Percentiles rank a stretch among this genome's conserved stretches.
These are phyloP conservation scores for Claviceps sp. DNA, from an alignment of 2,329 filamentous ascomycete genomes.

Conservation along the genomic window DNA sequence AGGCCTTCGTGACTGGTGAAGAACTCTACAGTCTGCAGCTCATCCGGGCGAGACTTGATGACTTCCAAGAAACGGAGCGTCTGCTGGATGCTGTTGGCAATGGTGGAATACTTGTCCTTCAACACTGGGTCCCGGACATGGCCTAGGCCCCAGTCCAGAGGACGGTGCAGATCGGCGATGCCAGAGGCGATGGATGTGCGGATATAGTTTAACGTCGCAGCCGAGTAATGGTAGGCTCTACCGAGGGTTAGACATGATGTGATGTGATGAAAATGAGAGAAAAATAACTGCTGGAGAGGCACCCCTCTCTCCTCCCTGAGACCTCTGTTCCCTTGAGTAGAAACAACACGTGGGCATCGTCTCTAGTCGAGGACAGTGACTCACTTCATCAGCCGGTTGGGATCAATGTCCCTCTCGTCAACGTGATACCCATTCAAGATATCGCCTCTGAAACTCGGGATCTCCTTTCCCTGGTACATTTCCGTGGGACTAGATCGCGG, in stretches of 20 bases:
- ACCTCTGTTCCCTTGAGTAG: too few relatives aligned
- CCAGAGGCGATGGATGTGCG: slow-evolving; percentile 72
- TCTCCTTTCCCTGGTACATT: slow-evolving; percentile 61
- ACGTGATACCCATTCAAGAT: slow-evolving; percentile 82
- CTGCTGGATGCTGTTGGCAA: slow-evolving; percentile 77
- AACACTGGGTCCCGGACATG: slow-evolving; percentile 76
- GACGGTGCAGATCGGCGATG: slow-evolving; percentile 85
- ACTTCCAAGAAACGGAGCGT: slow-evolving; percentile 90
- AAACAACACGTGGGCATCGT: background rate
- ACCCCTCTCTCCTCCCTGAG: too few relatives aligned
- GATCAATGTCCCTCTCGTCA: slow-evolving; percentile 68
- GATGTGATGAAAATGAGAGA: background rate
- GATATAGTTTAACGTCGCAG: slow-evolving; percentile 88
- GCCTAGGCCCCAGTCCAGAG: slow-evolving; percentile 87
- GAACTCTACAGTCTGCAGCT: slow-evolving; percentile 83
- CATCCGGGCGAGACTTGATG: slow-evolving; percentile 72
- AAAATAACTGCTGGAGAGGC: background rate
- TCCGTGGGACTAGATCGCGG: slow-evolving; percentile 83
- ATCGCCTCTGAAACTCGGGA: slow-evolving; percentile 86
- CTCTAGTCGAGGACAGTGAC: slow-evolving; percentile 8
- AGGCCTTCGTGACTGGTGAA: slow-evolving; percentile 94
- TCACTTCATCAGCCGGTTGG: slow-evolving; percentile 62
- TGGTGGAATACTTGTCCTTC: slow-evolving; percentile 73
- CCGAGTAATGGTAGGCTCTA: slow-evolving; percentile 88
- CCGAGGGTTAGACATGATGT: background rate